phyloP scores from a whole-genome alignment of 148 eudicot species.

The Salicornia ramosissima region DNA sequence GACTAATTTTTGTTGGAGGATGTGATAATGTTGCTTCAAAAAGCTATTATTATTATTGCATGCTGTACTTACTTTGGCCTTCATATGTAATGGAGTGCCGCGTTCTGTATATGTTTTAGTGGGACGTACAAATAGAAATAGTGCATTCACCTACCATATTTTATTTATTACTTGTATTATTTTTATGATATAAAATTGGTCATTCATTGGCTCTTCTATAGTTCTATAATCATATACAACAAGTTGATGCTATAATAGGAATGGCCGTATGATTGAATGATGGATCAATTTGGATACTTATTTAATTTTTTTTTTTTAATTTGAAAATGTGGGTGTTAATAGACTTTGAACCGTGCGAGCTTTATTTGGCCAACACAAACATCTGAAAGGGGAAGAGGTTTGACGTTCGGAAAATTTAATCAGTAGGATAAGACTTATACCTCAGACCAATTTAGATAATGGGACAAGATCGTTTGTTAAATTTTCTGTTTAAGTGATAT shows the following conservation, averaged over 20 bases:
- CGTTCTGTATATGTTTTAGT: background rate
- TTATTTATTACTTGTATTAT: slow-evolving; percentile 6
- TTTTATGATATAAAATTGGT: slow-evolving; percentile 4
- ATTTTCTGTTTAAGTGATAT: no score
- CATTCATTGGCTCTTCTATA: slow-evolving; percentile 7
- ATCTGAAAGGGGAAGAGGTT: no score
- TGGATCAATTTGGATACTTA: background rate
- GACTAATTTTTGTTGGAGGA: slow-evolving; percentile 7
- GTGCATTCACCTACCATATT: slow-evolving; percentile 11
- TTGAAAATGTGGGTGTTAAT: no score
- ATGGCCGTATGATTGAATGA: no score
- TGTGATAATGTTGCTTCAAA: slow-evolving; percentile 26
- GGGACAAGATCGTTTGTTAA: no score
- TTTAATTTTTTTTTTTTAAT: no score
- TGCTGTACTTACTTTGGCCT: slow-evolving; percentile 8
- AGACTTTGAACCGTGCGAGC: no score
- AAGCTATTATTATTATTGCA: slow-evolving; percentile 17
- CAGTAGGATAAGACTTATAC: no score
- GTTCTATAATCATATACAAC: background rate
- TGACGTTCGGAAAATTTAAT: no score
- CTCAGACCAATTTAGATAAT: no score
- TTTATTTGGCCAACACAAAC: no score
- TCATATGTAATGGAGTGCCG: slow-evolving; percentile 8
- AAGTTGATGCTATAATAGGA: background rate
- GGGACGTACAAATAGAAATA: slow-evolving; percentile 13